phyloP scores from a whole-genome alignment of 345 rosid genomes.

The Eucalyptus cloeziana region DNA sequence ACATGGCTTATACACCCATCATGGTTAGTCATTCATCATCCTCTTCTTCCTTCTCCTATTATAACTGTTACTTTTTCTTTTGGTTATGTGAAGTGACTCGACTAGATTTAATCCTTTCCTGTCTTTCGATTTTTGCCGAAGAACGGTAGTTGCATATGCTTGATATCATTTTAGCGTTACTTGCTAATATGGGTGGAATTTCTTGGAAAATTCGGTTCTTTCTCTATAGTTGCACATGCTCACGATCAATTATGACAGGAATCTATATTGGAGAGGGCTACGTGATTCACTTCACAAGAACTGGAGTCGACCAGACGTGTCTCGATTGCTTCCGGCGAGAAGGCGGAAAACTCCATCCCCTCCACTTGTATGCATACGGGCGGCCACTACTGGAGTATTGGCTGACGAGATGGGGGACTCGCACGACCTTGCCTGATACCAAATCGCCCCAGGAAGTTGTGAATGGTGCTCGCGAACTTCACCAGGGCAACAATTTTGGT shows the following conservation, averaged over 20 bases:
- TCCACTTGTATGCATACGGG: not conserved
- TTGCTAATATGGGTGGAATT: not conserved
- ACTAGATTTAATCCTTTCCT: not conserved
- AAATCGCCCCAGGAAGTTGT: not conserved
- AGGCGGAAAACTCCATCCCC: not conserved
- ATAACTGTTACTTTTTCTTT: not conserved
- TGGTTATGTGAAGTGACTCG: not conserved
- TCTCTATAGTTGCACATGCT: not conserved
- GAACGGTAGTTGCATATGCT: not conserved
- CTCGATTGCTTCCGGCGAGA: not conserved
- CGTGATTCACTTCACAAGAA: not conserved
- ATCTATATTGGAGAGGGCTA: not conserved
- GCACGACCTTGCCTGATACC: not conserved
- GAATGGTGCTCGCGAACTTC: rapidly evolving
- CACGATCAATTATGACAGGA: not conserved
- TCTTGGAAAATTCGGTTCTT: not conserved
- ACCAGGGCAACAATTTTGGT: not conserved
- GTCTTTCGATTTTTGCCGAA: not conserved
- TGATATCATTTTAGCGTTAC: not conserved
- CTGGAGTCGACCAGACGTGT: not conserved
- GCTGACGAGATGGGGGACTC: not conserved
- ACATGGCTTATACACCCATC: not conserved
- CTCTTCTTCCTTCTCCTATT: not conserved
- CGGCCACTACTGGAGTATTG: not conserved
- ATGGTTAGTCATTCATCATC: not conserved